Evolutionary conservation across 2,329 filamentous ascomycete species (phyloP).

Genomic region (Pyricularia pennisetigena): DNA sequence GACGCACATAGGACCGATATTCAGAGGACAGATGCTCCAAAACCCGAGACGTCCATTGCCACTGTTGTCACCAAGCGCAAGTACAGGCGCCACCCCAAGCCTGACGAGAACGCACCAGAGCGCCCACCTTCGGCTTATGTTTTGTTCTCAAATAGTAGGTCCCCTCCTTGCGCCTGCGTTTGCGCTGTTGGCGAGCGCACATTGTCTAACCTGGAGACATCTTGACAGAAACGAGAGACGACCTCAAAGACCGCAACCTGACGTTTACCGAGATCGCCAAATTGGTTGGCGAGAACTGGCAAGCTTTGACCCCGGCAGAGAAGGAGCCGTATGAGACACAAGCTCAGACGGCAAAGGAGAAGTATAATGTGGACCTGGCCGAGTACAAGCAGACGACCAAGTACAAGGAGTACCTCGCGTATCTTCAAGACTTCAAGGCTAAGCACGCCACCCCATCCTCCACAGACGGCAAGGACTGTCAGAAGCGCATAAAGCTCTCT

Average conservation of each 20-base stretch:
- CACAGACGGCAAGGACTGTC: conserved; percentile 26
- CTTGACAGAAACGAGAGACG: conserved; percentile 61
- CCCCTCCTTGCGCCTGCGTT: conserved; percentile 18
- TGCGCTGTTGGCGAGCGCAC: background rate
- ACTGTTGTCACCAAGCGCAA: conserved; percentile 54
- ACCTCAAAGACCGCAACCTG: conserved; percentile 64
- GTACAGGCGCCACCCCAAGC: conserved; percentile 66
- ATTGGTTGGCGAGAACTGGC: conserved; percentile 73
- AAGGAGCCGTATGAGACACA: conserved; percentile 66
- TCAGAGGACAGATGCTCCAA: conserved; percentile 33
- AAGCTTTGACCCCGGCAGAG: conserved; percentile 54
- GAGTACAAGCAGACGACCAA: conserved; percentile 70
- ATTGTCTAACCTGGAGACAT: background rate
- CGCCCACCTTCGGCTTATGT: conserved; percentile 76
- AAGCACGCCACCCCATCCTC: conserved; percentile 49
- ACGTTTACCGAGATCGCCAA: conserved; percentile 81
- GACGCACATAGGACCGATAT: conserved; percentile 48
- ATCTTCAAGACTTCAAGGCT: conserved; percentile 68
- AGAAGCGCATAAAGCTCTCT: conserved; percentile 37
- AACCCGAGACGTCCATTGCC: conserved; percentile 31
- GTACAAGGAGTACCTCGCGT: conserved; percentile 59
- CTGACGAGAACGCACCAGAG: conserved; percentile 72
- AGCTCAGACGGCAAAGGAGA: conserved; percentile 65
- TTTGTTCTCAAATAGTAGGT: conserved; percentile 74
- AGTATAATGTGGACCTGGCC: conserved; percentile 60